phyloP scores from a whole-genome alignment of 148 eudicot genomes.

The Cornus florida region DNA sequence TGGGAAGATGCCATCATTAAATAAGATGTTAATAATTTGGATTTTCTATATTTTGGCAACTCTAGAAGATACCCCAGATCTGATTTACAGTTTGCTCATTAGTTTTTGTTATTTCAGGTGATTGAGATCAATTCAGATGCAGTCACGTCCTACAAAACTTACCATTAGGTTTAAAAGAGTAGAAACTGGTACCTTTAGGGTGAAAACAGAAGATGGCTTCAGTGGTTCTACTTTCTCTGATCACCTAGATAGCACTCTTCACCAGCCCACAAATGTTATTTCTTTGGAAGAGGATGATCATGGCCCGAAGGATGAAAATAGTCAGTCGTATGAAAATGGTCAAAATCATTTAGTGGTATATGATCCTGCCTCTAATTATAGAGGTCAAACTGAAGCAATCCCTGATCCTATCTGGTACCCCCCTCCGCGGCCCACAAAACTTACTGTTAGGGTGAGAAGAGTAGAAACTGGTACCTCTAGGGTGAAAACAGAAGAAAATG shows the following conservation, averaged over 20 bases:
- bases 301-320: conserved; percentile 20
- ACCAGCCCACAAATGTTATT: conserved; percentile 24
- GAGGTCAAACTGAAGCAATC: conserved; percentile 20
- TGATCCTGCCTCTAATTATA: conserved; percentile 35
- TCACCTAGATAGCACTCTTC: conserved; percentile 14
- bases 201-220: conserved; percentile 17
- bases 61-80: neutral
- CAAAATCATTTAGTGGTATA: conserved; percentile 64
- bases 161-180: conserved; percentile 15
- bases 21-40: neutral
- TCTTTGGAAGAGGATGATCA: conserved; percentile 33
- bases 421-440: conserved; percentile 6
- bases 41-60: neutral
- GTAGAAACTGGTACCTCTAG: conserved; percentile 14
- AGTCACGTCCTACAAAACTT: conserved; percentile 23
- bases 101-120: conserved; percentile 11
- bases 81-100: neutral
- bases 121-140: conserved; percentile 18
- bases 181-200: conserved; percentile 10
- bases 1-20: neutral
- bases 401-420: conserved; percentile 35
- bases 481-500: conserved; percentile 20
- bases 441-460: conserved; percentile 11
- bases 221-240: conserved; percentile 21
- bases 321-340: conserved; percentile 34